Percentiles rank a stretch among this genome's conserved stretches.
These are phyloP conservation scores for Cercospora brassicicola DNA, from an alignment of 2,329 filamentous ascomycete genomes.

Conservation along the genomic window DNA sequence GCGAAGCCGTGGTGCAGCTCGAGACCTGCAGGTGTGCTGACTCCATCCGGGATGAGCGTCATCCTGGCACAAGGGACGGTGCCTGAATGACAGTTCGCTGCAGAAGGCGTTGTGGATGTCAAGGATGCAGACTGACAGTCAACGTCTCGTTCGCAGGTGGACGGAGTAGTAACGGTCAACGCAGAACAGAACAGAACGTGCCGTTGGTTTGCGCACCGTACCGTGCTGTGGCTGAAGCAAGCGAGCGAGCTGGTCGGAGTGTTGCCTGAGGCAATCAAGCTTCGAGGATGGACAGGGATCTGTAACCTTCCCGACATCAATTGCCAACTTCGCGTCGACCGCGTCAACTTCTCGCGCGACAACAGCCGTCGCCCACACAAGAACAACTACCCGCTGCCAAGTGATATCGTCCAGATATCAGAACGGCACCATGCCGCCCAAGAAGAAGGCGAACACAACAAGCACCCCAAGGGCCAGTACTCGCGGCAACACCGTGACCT, in stretches of 20 bases:
- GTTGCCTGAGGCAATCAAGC: neutral
- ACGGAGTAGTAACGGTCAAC: neutral
- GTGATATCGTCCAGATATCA: neutral
- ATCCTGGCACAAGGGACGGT: neutral
- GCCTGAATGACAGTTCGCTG: neutral
- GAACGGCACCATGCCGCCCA: constrained; percentile 25
- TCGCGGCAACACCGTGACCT: constrained; percentile 23
- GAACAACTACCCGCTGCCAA: neutral
- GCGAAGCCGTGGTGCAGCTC: neutral
- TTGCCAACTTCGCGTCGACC: neutral
- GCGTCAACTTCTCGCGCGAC: neutral
- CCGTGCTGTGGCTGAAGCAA: neutral
- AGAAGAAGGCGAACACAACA: constrained; percentile 21
- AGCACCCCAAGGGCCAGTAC: neutral
- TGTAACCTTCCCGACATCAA: neutral
- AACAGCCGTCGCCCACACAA: neutral
- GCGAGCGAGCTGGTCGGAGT: neutral
- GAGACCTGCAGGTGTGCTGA: neutral
- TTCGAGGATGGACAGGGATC: neutral
- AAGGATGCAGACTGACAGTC: neutral
- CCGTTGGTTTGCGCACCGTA: neutral
- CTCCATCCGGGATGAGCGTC: neutral
- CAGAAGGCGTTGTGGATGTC: neutral
- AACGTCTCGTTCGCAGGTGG: neutral
- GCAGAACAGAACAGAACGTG: neutral